These are phyloP conservation scores for Aspergillus pseudoterreus DNA, from an alignment of 2,329 filamentous ascomycete genomes.

Conservation along the genomic window DNA sequence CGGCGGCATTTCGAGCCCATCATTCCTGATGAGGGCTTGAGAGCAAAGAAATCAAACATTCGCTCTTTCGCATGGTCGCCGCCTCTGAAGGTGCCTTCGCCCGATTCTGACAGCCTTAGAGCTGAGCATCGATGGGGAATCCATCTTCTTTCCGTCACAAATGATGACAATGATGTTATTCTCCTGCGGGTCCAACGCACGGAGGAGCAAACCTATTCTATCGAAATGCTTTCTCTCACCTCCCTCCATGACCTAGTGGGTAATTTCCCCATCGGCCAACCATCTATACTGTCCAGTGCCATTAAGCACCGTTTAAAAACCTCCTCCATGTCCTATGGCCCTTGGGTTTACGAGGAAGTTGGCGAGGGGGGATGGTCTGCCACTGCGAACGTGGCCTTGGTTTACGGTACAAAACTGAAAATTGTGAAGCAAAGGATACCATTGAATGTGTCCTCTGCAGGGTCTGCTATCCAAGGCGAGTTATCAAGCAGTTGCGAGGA, in stretches of 20 bases:
- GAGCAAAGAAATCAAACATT: conserved; percentile 31
- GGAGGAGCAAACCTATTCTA: conserved; percentile 11
- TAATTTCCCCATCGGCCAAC: conserved; percentile 15
- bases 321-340: conserved; percentile 28
- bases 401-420: conserved; percentile 27
- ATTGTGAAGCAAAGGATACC: conserved; percentile 21
- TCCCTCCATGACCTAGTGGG: conserved; percentile 12
- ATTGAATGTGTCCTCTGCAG: conserved; percentile 5
- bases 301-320: conserved; percentile 23
- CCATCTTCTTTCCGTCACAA: conserved; percentile 34
- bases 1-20: conserved; percentile 34
- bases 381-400: conserved; percentile 24
- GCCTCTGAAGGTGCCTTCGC: conserved; percentile 21
- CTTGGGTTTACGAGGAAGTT: conserved; percentile 23
- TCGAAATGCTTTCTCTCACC: conserved; percentile 25
- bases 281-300: conserved; percentile 28
- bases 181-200: conserved; percentile 25
- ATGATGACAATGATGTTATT: conserved; percentile 37
- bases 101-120: background rate
- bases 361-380: conserved; percentile 9
- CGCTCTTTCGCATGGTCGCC: conserved; percentile 43
- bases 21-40: conserved; percentile 17
- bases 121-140: conserved; percentile 32
- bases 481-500: conserved; percentile 13
- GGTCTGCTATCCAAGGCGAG: background rate